These are phyloP conservation scores for Taiozyma onychis DNA, from an alignment of 1,139 yeast species.

Conservation along the genomic window DNA sequence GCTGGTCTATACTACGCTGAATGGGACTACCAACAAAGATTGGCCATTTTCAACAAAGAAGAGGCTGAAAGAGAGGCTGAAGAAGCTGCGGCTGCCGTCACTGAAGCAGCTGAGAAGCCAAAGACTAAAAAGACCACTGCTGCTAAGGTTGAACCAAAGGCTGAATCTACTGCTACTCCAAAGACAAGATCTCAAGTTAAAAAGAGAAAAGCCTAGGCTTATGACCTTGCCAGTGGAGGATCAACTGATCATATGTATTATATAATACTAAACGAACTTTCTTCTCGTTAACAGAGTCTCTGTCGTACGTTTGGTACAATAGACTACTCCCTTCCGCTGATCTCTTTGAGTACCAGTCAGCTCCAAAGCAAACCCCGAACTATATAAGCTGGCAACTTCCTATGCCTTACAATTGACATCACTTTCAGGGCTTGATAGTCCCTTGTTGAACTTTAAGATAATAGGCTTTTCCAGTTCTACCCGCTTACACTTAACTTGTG, in stretches of 20 bases:
- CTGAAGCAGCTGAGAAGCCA: slow-evolving; percentile 3
- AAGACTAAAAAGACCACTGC: slow-evolving; percentile 1
- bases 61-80: slow-evolving; percentile 30
- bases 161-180: slow-evolving; percentile 3
- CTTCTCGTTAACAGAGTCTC: neutral
- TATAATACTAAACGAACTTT: neutral
- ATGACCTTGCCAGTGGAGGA: neutral
- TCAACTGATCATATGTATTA: neutral
- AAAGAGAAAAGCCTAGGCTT: slow-evolving; percentile 5
- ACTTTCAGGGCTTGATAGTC: neutral
- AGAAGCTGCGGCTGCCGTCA: slow-evolving; percentile 1
- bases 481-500: neutral
- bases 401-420: too few relatives aligned
- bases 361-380: too few relatives aligned
- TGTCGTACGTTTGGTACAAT: neutral
- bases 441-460: neutral
- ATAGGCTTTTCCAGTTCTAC: neutral
- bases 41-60: slow-evolving; percentile 42
- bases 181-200: slow-evolving; percentile 9
- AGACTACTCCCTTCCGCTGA: too few relatives aligned
- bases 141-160: neutral
- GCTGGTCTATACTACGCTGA: slow-evolving; percentile 88
- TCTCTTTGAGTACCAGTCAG: too few relatives aligned
- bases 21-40: slow-evolving; percentile 59
- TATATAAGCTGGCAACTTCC: too few relatives aligned